Evolutionary conservation across 108 stramenopile genomes (phyloP), one percentile per base, ranked within the genome.

Genomic region (Seminavis robusta): DNA sequence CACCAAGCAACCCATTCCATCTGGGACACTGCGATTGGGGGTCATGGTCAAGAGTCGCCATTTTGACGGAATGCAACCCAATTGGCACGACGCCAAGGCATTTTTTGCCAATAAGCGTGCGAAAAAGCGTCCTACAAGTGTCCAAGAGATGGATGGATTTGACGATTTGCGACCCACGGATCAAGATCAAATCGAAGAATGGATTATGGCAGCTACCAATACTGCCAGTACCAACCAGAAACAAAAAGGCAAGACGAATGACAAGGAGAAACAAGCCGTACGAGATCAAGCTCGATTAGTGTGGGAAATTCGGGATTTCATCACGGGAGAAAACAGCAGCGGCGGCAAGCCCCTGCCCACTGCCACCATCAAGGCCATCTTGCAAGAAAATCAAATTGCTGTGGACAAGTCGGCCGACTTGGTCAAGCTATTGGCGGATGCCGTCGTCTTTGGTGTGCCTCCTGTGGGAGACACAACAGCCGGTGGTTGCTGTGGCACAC

Each of bases 11-110:
- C n/a, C 46, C 11, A 47, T 47, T 27, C 13, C 46, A n/a, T 11
- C 10, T 9, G 46, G 46, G 11, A 47, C 46, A 15, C 46, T 47
- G 23, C 46, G 46, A 9, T 11, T 47, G 11, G 46, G 11, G n/a
- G 25, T 27, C 46, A 47, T 47, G 46, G n/a, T 13, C 11, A 47
- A 47, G 46, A 47, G 46, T 15, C 46, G 46, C n/a, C 19, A 47
- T n/a, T 47, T 47, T n/a, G 46, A 47, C n/a, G 46, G 46, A 9
- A 13, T 47, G 11, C 11, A 47, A 15, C 46, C 46, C 46, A 20
- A 47, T 13, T 47, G 46, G 46, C 9, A n/a, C 46, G n/a, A 47
- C 11, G 46, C 46, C 46, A 20, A n/a, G 11, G 46, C 46, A 9
- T 47, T 47, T 15, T 47, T 37, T 13, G 36, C 36, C 10, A 11